Conservation (phyloP, 169 alveolate species). For the Eimeria zaria region DNA sequence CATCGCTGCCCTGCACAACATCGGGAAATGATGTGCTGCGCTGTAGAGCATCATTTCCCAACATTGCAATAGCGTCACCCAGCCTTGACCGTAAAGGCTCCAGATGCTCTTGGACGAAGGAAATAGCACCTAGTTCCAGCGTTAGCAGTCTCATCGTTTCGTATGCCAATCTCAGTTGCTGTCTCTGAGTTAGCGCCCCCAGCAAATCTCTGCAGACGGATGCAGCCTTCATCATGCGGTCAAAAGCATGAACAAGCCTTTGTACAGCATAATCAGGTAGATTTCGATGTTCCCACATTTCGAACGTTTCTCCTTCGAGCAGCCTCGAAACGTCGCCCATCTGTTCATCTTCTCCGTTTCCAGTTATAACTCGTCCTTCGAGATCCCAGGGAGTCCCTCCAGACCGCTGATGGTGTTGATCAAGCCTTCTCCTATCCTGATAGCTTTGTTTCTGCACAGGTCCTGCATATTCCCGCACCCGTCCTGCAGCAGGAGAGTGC, state of each 20-base stretch:
- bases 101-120: neutral
- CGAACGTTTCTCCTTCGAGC: neutral
- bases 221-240: neutral
- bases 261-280: neutral
- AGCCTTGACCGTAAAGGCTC: neutral
- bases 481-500: neutral
- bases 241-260: neutral
- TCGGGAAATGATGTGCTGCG: neutral
- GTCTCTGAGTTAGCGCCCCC: neutral
- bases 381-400: neutral
- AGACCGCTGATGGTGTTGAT: neutral
- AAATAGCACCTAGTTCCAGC: conserved; percentile 2
- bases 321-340: neutral
- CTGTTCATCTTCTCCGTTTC: neutral
- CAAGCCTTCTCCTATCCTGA: neutral
- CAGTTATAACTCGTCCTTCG: neutral
- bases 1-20: neutral
- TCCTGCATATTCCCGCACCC: neutral
- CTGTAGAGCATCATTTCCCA: neutral
- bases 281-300: neutral
- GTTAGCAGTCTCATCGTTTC: neutral
- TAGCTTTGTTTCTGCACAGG: neutral
- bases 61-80: neutral
- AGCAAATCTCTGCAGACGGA: neutral
- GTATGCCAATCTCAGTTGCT: neutral